phyloP scores from a whole-genome alignment of 2,329 filamentous ascomycete species.

The Endoconidiophora polonica region DNA sequence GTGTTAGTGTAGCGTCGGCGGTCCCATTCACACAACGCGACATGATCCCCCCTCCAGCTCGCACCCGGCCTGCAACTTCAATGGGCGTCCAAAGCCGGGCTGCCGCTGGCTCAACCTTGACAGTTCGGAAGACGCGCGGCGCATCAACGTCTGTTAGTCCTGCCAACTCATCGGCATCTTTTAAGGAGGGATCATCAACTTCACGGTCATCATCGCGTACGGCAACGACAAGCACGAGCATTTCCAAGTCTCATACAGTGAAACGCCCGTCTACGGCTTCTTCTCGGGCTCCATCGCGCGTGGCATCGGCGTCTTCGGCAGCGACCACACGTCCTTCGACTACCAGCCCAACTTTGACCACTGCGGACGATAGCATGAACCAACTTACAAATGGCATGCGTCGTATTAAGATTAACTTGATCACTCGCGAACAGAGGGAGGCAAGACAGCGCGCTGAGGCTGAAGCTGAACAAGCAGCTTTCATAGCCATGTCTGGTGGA shows the following conservation, averaged over 20 bases:
- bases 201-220: background rate
- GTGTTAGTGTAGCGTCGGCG: conserved; percentile 32
- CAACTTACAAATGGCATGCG: conserved; percentile 41
- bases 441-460: conserved; percentile 18
- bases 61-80: conserved; percentile 2
- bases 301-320: conserved; percentile 5
- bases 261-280: conserved; percentile 5
- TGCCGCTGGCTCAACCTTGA: background rate
- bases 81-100: conserved; percentile 1
- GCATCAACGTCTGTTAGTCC: no score
- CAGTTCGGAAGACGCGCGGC: conserved; percentile 10
- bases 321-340: conserved; percentile 8
- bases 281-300: conserved; percentile 3
- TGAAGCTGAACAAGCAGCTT: background rate
- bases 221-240: background rate
- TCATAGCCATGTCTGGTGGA: no score
- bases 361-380: conserved; percentile 29
- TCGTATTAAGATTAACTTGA: conserved; percentile 44
- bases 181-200: background rate
- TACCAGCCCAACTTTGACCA: conserved; percentile 10
- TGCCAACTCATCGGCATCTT: background rate
- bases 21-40: conserved; percentile 14
- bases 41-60: background rate
- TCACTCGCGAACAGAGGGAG: conserved; percentile 41
- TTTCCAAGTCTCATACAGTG: background rate